phyloP scores from a whole-genome alignment of 331 rosid species.

The Malus hybrid region DNA sequence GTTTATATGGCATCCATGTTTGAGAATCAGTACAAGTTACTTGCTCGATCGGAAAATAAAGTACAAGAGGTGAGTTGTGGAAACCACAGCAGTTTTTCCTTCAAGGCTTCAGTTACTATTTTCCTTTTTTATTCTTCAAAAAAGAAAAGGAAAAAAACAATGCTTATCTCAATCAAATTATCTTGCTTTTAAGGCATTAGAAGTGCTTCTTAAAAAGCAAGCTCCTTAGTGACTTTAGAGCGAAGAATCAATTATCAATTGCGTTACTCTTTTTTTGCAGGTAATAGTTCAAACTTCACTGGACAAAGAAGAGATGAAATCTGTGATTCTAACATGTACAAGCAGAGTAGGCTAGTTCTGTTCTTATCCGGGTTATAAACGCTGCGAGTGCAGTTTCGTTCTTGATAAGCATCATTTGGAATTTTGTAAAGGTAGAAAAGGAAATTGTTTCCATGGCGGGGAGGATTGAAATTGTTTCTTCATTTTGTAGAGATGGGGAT shows the following conservation, averaged over 20 bases:
- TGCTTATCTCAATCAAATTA: background rate
- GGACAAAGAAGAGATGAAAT: constrained; percentile 70
- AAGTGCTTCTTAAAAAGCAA: background rate
- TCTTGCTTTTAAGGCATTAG: background rate
- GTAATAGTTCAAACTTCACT: constrained; percentile 69
- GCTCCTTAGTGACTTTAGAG: background rate
- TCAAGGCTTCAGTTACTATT: background rate
- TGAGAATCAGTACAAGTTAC: constrained; percentile 88
- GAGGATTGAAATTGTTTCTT: constrained; percentile 6
- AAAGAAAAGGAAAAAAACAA: background rate
- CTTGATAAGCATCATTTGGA: background rate
- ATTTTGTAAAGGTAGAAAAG: background rate
- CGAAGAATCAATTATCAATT: background rate
- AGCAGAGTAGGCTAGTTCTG: constrained; percentile 59
- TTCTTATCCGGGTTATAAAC: background rate
- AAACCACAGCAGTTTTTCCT: background rate
- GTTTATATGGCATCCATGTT: constrained; percentile 95
- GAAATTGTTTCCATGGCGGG: background rate
- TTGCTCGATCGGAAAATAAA: constrained; percentile 84
- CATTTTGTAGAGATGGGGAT: background rate
- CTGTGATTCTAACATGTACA: constrained; percentile 62
- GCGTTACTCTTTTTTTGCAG: constrained; percentile 34
- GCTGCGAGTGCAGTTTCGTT: background rate
- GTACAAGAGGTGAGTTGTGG: constrained; percentile 72
- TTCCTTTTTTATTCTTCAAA: background rate